Evolutionary conservation across 1,139 yeast species (phyloP), one percentile per base, ranked within the genome.

Genomic region (Zygoascus hellenicus): DNA sequence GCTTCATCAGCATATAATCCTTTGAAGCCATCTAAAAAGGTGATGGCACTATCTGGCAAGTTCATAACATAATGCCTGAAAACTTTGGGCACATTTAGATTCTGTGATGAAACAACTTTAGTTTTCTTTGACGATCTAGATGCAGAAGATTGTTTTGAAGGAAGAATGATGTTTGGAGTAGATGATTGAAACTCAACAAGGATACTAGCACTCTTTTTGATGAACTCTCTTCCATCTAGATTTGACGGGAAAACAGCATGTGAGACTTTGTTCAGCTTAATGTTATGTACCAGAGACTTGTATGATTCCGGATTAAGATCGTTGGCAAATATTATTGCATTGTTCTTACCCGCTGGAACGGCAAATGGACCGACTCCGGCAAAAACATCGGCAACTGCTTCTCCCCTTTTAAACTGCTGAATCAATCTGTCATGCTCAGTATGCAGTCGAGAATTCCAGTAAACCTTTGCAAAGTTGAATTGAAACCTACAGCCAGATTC

Each of bases 341-440:
- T 75, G 52, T 83, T 87, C 65, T 85, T 89, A 14, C 90, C 98
- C 0, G 97, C 96, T 0, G 99, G 99, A 0, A 92, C 80, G 1
- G 95, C 94, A 70, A 94, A 94, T 2, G 99, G 99, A 0, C 99
- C 99, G 2, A 94, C 98, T 33, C 99, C 99, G 0, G 97, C 98
- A 77, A 94, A 87, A 0, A 89, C 97, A 69, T 94, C 99, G 55
- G 89, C 88, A 0, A 94, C 87, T 2, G 87, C 85, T 51, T 83
- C 85, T 9, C 81, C 52, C 28, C 54, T 54, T 22, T 75, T 61
- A 61, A 94, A 90, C 32, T 67, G 60, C 2, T 68, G 61, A 9
- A 92, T 82, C 43, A 94, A 68, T 50, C 97, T 72, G 46, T 82
- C 94, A 65, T 94, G 99, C 60, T 94, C 99, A 0, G 96, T 85